A percentile compares a stretch with the other conserved stretches of the same genome.
phyloP scores from a whole-genome alignment of 352 stramenopile species.

The Albugo candida region DNA sequence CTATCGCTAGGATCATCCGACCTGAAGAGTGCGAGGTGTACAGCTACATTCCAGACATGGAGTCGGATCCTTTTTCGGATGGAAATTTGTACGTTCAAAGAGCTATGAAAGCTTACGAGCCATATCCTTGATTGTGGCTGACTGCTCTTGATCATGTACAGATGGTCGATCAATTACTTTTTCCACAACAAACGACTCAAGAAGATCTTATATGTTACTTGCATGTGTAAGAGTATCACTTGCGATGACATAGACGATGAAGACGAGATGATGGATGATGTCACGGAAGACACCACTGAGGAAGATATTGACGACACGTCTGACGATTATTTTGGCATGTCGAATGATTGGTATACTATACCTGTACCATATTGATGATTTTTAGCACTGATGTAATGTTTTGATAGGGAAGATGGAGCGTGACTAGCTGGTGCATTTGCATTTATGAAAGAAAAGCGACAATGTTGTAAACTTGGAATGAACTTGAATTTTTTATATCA shows the following conservation, averaged over 20 bases:
- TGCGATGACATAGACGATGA: constrained; percentile 42
- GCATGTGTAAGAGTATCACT: constrained; percentile 60
- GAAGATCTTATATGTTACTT: constrained; percentile 88
- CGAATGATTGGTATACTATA: constrained; percentile 48
- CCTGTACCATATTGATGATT: not conserved
- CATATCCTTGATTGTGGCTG: not conserved
- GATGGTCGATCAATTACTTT: constrained; percentile 92
- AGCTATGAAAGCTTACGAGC: not conserved
- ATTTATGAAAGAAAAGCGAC: too few species aligned
- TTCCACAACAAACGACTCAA: constrained; percentile 88
- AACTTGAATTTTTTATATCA: too few species aligned
- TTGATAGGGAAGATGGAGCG: constrained; percentile 4
- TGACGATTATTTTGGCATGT: constrained; percentile 78
- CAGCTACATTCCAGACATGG: constrained; percentile 87
- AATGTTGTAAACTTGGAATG: too few species aligned
- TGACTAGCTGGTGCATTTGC: not conserved
- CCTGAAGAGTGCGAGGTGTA: constrained; percentile 84
- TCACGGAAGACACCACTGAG: constrained; percentile 28
- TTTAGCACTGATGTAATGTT: not conserved
- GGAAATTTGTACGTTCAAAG: constrained; percentile 46
- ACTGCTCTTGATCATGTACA: constrained; percentile 7
- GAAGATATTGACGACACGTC: constrained; percentile 60
- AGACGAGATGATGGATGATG: constrained; percentile 41
- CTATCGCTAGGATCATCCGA: constrained; percentile 64
- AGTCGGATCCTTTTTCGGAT: constrained; percentile 84